A percentile compares a stretch with the other conserved stretches of the same genome.
These are phyloP conservation scores for Yamadazyma conglobata DNA, from an alignment of 1,139 yeast genomes.

Conservation along the genomic window DNA sequence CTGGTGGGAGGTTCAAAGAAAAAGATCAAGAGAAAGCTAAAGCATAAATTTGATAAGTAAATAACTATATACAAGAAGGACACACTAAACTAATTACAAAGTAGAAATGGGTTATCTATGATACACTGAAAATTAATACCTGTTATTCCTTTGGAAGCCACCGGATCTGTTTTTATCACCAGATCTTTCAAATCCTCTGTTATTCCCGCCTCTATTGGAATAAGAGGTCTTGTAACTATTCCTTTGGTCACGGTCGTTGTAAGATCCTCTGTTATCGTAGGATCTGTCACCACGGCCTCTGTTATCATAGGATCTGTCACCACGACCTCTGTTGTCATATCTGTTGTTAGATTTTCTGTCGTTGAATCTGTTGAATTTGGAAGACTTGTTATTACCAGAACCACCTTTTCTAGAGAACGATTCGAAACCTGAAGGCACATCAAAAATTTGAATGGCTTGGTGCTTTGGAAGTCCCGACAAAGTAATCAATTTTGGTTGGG, in stretches of 20 bases:
- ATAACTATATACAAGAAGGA: constrained; percentile 3
- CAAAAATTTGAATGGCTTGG: constrained; percentile 20
- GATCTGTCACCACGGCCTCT: constrained; percentile 2
- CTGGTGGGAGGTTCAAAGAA: constrained; percentile 15
- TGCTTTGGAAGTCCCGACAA: constrained; percentile 11
- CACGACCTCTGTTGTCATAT: constrained; percentile 1
- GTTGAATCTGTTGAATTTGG: background rate
- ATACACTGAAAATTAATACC: background rate
- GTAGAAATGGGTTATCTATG: background rate
- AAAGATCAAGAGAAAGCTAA: constrained; percentile 13
- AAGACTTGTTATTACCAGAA: background rate
- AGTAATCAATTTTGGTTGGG: constrained; percentile 1
- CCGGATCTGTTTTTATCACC: background rate
- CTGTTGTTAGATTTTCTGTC: constrained; percentile 3
- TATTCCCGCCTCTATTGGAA: background rate
- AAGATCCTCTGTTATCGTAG: constrained; percentile 2
- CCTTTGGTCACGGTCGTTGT: constrained; percentile 1
- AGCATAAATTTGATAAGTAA: constrained; percentile 1
- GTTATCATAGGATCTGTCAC: constrained; percentile 2
- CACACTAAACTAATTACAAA: constrained; percentile 4
- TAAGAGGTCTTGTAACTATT: background rate
- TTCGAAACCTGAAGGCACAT: constrained; percentile 18
- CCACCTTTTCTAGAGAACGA: constrained; percentile 8
- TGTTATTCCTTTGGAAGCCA: background rate
- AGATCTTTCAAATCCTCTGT: background rate